These are phyloP conservation scores for Xylariaceae sp. DNA, from an alignment of 2,329 filamentous ascomycete genomes.

Conservation along the genomic window DNA sequence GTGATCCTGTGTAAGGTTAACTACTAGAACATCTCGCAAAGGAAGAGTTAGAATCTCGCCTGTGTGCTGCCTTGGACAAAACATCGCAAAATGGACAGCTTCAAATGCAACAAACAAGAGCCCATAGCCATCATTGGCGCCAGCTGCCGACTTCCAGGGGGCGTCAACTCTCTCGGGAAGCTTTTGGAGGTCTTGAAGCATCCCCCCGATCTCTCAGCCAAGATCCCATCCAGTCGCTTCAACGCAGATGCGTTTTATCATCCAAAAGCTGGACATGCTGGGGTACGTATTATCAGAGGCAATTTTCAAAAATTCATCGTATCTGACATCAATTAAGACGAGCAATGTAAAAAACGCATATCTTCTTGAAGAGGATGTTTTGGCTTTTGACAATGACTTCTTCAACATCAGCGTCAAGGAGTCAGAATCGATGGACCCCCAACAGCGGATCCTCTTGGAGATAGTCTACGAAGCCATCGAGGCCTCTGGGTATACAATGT, in stretches of 20 bases:
- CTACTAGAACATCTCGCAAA: no score
- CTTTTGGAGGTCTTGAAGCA: slow-evolving; percentile 3
- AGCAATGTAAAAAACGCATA: slow-evolving; percentile 7
- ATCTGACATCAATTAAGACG: no score
- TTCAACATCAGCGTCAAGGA: slow-evolving; percentile 8
- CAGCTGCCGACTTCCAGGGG: slow-evolving; percentile 5
- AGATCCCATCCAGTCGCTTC: slow-evolving; percentile 5
- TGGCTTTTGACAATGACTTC: slow-evolving; percentile 9
- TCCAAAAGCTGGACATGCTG: background rate
- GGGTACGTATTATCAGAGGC: no score
- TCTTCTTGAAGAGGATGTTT: slow-evolving; percentile 2
- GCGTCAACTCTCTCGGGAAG: background rate
- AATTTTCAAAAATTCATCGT: no score
- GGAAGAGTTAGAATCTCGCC: no score
- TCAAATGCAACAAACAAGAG: slow-evolving; percentile 7
- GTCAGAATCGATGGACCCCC: slow-evolving; percentile 9
- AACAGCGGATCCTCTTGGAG: slow-evolving; percentile 10
- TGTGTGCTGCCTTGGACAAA: no score
- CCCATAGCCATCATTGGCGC: slow-evolving; percentile 10
- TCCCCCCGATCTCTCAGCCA: background rate
- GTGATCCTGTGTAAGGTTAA: no score
- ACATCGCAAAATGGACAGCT: no score
- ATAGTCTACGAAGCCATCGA: slow-evolving; percentile 7
- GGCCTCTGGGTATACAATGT: background rate
- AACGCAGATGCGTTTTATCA: slow-evolving; percentile 3